Evolutionary conservation across 106 monocot species (phyloP).

Genomic region (Cymbidium sinense): DNA sequence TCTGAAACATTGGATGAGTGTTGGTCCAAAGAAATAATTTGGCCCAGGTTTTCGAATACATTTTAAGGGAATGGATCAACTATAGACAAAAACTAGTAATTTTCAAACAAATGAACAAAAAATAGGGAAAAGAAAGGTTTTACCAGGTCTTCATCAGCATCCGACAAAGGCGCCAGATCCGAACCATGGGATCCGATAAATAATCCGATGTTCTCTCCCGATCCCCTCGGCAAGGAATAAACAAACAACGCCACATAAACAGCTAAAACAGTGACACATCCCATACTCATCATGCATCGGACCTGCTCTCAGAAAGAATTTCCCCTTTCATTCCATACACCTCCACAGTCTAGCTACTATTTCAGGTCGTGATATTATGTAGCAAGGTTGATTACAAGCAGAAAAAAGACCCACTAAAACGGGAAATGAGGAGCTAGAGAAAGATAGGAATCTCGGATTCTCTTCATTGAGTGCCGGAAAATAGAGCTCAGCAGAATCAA

Average conservation of each 20-base stretch:
- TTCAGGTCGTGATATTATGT: neutral
- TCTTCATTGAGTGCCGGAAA: neutral
- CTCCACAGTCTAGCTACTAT: neutral
- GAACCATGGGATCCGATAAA: neutral
- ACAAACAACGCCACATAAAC: slow-evolving; percentile 8
- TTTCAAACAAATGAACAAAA: slow-evolving; percentile 1
- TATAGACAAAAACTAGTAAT: neutral
- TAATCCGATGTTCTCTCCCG: neutral
- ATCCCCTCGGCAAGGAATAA: slow-evolving; percentile 9
- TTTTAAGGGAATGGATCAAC: neutral
- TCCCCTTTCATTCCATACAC: slow-evolving; percentile 12
- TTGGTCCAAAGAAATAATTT: neutral
- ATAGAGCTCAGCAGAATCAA: neutral
- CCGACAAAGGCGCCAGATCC: neutral
- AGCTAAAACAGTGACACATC: slow-evolving; percentile 6
- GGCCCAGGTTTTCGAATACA: neutral
- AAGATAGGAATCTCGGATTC: neutral
- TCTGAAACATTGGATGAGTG: neutral
- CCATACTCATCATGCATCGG: slow-evolving; percentile 22
- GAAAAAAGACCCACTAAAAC: neutral
- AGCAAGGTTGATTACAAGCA: neutral
- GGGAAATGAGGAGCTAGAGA: neutral
- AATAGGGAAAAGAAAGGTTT: neutral
- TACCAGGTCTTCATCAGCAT: slow-evolving; percentile 13
- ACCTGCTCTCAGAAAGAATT: neutral